Evolutionary conservation across 1,284 basidiomycete species (phyloP).

Genomic region (Calocybe gambosa): DNA sequence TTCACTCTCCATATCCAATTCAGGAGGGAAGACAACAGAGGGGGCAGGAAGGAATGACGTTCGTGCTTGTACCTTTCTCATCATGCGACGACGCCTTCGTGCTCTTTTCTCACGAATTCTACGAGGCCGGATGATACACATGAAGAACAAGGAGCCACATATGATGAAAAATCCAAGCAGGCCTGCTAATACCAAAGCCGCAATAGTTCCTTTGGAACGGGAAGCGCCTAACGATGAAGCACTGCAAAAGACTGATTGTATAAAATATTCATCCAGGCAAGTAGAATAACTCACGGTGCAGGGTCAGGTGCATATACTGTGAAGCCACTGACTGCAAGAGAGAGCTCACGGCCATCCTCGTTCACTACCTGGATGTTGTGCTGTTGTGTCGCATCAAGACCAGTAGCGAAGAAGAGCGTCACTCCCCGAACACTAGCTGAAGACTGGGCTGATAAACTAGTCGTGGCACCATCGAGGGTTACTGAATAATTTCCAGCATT

Average conservation of each 20-base stretch:
- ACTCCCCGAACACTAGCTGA: conserved; percentile 47
- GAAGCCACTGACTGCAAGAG: conserved; percentile 31
- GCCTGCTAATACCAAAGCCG: conserved; percentile 52
- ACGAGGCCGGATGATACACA: conserved; percentile 40
- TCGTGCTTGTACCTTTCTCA: conserved; percentile 22
- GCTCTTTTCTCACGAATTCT: conserved; percentile 20
- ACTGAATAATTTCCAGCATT: conserved; percentile 53
- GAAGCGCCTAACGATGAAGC: conserved; percentile 13
- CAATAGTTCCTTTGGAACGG: conserved; percentile 49
- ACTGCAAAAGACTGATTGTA: not conserved
- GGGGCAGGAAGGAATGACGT: conserved; percentile 25
- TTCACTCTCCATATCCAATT: conserved; percentile 14
- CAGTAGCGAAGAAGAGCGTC: conserved; percentile 55
- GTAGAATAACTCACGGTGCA: conserved; percentile 27
- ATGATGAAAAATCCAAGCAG: conserved; percentile 44
- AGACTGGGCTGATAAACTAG: conserved; percentile 40
- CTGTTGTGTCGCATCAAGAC: conserved; percentile 41
- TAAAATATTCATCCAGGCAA: not conserved
- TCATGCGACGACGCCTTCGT: conserved; percentile 16
- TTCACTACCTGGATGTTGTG: conserved; percentile 56
- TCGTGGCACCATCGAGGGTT: conserved; percentile 44
- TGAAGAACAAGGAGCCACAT: conserved; percentile 33
- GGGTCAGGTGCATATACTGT: conserved; percentile 22
- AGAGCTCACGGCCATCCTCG: conserved; percentile 40
- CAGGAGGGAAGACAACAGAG: conserved; percentile 11